phyloP scores from a whole-genome alignment of 2,329 filamentous ascomycete species.

The Talaromyces albobiverticillius region DNA sequence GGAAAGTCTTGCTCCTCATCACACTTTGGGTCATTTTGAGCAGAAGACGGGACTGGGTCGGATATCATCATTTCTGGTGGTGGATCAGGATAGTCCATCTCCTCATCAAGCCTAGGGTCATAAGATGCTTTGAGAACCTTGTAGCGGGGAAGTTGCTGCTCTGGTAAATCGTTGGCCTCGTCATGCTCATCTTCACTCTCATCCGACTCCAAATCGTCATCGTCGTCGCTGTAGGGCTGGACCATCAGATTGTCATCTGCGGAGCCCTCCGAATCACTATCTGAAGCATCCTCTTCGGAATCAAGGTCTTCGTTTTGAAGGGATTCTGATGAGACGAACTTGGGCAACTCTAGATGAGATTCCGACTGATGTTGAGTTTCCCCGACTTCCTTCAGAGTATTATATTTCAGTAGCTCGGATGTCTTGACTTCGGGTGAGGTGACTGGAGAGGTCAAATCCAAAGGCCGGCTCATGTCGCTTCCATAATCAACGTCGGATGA shows the following conservation, averaged over 20 bases:
- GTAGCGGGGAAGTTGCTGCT: background rate
- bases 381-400: background rate
- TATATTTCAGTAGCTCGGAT: constrained; percentile 1
- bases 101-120: too few species aligned
- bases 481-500: constrained; percentile 20
- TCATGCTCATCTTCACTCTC: constrained; percentile 7
- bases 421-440: constrained; percentile 22
- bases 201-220: constrained; percentile 7
- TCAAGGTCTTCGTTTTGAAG: constrained; percentile 11
- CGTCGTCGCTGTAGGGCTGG: too few species aligned
- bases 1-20: too few species aligned
- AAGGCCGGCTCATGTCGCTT: constrained; percentile 19
- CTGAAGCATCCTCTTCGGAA: constrained; percentile 14
- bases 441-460: constrained; percentile 22
- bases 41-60: background rate
- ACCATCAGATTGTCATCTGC: background rate
- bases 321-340: constrained; percentile 6
- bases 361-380: background rate
- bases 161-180: background rate
- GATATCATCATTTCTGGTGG: too few species aligned
- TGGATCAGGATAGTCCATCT: too few species aligned
- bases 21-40: too few species aligned
- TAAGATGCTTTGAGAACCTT: too few species aligned
- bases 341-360: background rate
- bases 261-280: constrained; percentile 9